phyloP scores from a whole-genome alignment of 2,329 filamentous ascomycete genomes.

The Fonsecaea pugnacius region DNA sequence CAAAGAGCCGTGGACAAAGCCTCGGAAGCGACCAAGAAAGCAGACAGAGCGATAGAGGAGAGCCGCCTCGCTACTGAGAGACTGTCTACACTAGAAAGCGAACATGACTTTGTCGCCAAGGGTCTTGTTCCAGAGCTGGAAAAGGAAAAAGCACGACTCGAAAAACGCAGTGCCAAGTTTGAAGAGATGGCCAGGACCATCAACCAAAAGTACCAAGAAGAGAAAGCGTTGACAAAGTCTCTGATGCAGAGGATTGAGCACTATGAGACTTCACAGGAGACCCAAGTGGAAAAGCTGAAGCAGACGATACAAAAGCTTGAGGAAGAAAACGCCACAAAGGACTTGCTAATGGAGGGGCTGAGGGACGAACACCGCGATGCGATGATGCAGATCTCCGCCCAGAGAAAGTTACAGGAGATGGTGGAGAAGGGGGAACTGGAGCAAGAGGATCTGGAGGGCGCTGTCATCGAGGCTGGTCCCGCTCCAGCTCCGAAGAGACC shows the following conservation, averaged over 20 bases:
- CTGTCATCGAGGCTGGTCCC: constrained; percentile 33
- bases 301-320: constrained; percentile 41
- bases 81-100: constrained; percentile 24
- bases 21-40: constrained; percentile 67
- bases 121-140: constrained; percentile 67
- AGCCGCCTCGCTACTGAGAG: constrained; percentile 51
- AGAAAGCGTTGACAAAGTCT: constrained; percentile 80
- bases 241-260: constrained; percentile 78
- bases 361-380: constrained; percentile 36
- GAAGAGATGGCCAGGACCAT: constrained; percentile 76
- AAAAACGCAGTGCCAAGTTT: constrained; percentile 70
- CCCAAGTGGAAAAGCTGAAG: constrained; percentile 62
- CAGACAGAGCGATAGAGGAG: constrained; percentile 72
- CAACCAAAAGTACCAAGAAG: constrained; percentile 77
- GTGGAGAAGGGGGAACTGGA: constrained; percentile 71
- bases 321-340: constrained; percentile 39
- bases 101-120: constrained; percentile 33
- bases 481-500: constrained; percentile 24
- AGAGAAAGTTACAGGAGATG: constrained; percentile 35
- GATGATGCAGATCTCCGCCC: constrained; percentile 37
- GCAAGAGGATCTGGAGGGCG: constrained; percentile 70
- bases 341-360: constrained; percentile 36
- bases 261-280: constrained; percentile 60
- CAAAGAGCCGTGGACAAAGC: constrained; percentile 90
- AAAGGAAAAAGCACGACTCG: constrained; percentile 70